Percentiles rank a stretch among this genome's conserved stretches.
These are phyloP conservation scores for Eucalyptus cloeziana DNA, from an alignment of 345 rosid species.

Conservation along the genomic window DNA sequence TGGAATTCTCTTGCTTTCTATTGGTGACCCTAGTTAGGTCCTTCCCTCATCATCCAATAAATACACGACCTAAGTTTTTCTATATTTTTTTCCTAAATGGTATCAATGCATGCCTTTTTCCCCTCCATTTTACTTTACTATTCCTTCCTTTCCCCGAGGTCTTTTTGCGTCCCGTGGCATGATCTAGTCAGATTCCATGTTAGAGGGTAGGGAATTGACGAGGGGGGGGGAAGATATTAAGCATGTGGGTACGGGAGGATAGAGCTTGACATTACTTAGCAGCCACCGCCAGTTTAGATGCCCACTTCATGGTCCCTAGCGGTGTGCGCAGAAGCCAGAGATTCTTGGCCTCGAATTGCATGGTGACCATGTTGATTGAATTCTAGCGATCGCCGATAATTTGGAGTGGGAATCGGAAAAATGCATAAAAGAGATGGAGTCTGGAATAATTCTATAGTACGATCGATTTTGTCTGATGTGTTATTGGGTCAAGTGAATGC, in stretches of 20 bases:
- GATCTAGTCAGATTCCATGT: background rate
- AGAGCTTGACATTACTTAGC: background rate
- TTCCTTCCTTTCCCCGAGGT: background rate
- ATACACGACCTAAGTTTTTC: background rate
- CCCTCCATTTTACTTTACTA: background rate
- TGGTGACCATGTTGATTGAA: background rate
- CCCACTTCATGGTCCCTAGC: background rate
- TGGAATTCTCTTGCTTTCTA: background rate
- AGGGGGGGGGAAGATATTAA: background rate
- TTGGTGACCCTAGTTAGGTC: background rate
- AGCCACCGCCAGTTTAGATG: background rate
- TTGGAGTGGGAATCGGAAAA: background rate
- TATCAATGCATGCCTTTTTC: background rate
- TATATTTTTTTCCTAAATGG: background rate
- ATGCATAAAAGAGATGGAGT: background rate
- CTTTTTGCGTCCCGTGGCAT: background rate
- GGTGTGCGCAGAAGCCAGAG: background rate
- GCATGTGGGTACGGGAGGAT: background rate
- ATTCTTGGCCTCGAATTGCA: background rate
- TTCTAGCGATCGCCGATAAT: fast-evolving
- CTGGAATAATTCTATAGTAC: background rate
- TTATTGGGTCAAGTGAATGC: background rate
- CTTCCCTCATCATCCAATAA: background rate
- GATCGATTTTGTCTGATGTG: background rate
- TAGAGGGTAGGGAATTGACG: background rate